Evolutionary conservation across 345 rosid species (phyloP), one percentile per base, ranked within the genome.

Genomic region (Psidium friedrichsthalianum): DNA sequence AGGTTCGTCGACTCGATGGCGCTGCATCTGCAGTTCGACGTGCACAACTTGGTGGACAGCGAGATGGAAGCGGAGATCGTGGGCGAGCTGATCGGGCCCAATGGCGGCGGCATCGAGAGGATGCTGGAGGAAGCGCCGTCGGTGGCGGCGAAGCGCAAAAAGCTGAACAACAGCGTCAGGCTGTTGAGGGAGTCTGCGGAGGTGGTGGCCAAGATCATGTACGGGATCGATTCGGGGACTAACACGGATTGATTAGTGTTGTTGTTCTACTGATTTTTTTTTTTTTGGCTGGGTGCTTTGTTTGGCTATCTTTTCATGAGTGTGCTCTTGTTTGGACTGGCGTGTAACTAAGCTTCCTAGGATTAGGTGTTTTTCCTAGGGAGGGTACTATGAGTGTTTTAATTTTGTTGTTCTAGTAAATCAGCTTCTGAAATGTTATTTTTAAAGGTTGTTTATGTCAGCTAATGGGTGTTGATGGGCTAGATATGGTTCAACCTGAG

Each of bases 121-220:
- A 76, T 89, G 87, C n/a, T 90, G 36, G 87, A 83, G 86, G 91
- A 89, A 64, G n/a, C 89, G 3, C 91, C 91, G 29, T 52, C 86
- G 0, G 56, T 89, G 24, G 89, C 88, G 0, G 56, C 8, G 1
- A 88, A 89, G 85, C 87, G 91, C 1, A 85, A 83, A 86, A 89
- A 81, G 85, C 85, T 89, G 84, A 84, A 84, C 69, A 82, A 29
- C 51, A 86, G 90, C 83, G 80, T 90, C 74, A 29, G 84, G 81
- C 74, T 86, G 36, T 56, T 89, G 22, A 83, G 16, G 82, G 88
- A 85, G 85, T 86, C 90, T 2, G 84, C 59, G 54, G 84, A 59
- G 64, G 88, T 86, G 11, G 83, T 89, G 3, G 64, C 86, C 1
- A 82, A 87, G 6, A 74, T 88, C 56, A 85, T 82, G 69, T 86